A percentile compares a stretch with the other conserved stretches of the same genome.
phyloP scores from a whole-genome alignment of 495 filamentous ascomycete genomes.

The Aspergillus nanangensis region DNA sequence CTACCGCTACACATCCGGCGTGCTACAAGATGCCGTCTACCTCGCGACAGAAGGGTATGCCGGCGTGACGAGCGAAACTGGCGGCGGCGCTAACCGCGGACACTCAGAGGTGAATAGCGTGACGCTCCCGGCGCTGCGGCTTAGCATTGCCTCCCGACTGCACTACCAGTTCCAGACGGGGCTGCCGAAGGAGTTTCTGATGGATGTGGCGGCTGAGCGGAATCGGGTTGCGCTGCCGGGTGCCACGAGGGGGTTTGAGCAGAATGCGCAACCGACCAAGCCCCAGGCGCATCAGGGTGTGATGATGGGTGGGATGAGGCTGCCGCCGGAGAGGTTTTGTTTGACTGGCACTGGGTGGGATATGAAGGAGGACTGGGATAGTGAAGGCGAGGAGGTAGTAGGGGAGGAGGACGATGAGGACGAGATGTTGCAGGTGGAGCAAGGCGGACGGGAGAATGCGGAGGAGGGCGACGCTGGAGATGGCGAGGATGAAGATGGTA shows the following conservation, averaged over 20 bases:
- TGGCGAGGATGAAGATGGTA: conserved; percentile 44
- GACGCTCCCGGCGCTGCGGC: conserved; percentile 51
- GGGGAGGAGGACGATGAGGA: conserved; percentile 33
- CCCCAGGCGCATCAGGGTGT: conserved; percentile 29
- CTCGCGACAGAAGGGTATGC: conserved; percentile 51
- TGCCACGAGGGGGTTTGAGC: conserved; percentile 62
- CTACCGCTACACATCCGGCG: conserved; percentile 68
- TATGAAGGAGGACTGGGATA: conserved; percentile 73
- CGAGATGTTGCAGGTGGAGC: conserved; percentile 31
- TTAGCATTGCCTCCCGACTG: conserved; percentile 59
- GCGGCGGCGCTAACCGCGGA: conserved; percentile 18
- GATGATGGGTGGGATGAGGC: conserved; percentile 62
- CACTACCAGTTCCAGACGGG: conserved; percentile 62
- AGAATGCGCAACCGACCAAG: conserved; percentile 13
- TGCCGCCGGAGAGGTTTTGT: conserved; percentile 90
- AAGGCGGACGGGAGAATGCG: conserved; percentile 24
- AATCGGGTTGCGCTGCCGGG: conserved; percentile 78
- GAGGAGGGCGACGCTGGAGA: conserved; percentile 36
- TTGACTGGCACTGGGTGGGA: conserved; percentile 82
- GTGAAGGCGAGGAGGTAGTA: conserved; percentile 53
- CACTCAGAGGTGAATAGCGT: conserved; percentile 41
- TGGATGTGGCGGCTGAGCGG: conserved; percentile 75
- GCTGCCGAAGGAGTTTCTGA: conserved; percentile 79
- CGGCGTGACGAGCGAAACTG: conserved; percentile 25
- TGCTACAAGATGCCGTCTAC: conserved; percentile 48